Percentiles rank a stretch among this genome's conserved stretches.
phyloP scores from a whole-genome alignment of 169 alveolate genomes.

The Plasmodium ovale region DNA sequence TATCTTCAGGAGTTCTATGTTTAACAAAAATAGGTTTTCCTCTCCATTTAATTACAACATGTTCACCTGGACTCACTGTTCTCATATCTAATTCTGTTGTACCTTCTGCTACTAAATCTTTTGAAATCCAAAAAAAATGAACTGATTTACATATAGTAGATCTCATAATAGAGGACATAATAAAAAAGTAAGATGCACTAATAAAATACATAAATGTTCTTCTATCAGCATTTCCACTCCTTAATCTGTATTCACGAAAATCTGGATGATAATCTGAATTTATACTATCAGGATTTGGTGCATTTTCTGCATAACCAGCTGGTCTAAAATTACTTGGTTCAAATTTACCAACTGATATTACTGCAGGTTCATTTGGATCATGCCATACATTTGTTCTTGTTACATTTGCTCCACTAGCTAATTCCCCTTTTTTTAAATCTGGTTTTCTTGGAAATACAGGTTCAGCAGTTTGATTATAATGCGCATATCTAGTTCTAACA shows the following conservation, averaged over 20 bases:
- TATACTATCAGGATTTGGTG: constrained; percentile 88
- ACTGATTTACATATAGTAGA: constrained; percentile 86
- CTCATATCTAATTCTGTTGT: constrained; percentile 88
- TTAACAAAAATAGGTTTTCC: constrained; percentile 90
- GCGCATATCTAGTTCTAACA: constrained; percentile 86
- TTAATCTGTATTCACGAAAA: constrained; percentile 89
- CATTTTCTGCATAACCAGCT: constrained; percentile 88
- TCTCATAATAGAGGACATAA: constrained; percentile 85
- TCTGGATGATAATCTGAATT: constrained; percentile 89
- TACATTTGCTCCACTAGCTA: constrained; percentile 91
- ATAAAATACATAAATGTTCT: constrained; percentile 88
- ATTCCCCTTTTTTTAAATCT: constrained; percentile 87
- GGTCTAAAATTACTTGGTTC: constrained; percentile 92
- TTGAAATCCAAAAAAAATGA: constrained; percentile 89
- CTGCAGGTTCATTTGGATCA: constrained; percentile 90
- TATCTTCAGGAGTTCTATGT: constrained; percentile 88
- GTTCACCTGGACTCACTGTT: constrained; percentile 88
- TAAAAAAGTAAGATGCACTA: constrained; percentile 86
- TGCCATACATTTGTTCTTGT: constrained; percentile 91
- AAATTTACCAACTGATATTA: constrained; percentile 87
- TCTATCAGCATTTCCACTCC: constrained; percentile 87
- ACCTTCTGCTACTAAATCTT: constrained; percentile 87
- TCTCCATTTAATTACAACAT: constrained; percentile 89
- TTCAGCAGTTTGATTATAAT: constrained; percentile 89
- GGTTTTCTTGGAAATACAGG: constrained; percentile 91